Evolutionary conservation across 768 basidiomycete species (phyloP).

Genomic region (Crucibulum laeve): DNA sequence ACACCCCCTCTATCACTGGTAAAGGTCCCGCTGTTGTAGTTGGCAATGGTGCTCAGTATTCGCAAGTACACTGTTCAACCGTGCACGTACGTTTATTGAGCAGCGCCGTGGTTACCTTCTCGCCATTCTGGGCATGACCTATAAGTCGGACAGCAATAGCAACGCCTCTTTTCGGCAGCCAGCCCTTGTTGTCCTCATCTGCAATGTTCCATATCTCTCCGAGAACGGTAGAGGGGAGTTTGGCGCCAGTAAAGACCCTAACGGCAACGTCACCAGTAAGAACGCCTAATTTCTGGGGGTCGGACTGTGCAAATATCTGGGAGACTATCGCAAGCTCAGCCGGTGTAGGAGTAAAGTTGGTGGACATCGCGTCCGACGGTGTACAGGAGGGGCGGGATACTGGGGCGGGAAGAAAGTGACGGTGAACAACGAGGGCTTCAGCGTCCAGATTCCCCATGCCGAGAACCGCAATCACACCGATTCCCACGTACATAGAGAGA

Average conservation of each 20-base stretch:
- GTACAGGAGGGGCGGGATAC: constrained; percentile 2
- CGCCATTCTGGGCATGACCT: constrained; percentile 88
- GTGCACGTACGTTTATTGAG: constrained; percentile 63
- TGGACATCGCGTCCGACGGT: constrained; percentile 33
- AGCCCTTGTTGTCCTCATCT: constrained; percentile 92
- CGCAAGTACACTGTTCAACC: constrained; percentile 3
- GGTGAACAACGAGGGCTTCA: constrained; percentile 6
- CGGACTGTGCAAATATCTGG: constrained; percentile 69
- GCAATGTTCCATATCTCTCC: constrained; percentile 94
- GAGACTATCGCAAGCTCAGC: constrained; percentile 59
- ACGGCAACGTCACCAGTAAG: constrained; percentile 91
- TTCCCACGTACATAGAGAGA: too few relatives aligned
- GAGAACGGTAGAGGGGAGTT: constrained; percentile 70
- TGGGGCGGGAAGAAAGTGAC: constrained; percentile 8
- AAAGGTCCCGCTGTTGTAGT: constrained; percentile 69
- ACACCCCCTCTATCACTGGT: constrained; percentile 72
- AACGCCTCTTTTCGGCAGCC: constrained; percentile 83
- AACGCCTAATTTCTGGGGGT: constrained; percentile 76
- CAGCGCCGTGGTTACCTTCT: constrained; percentile 57
- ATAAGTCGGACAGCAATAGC: constrained; percentile 88
- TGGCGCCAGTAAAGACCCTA: constrained; percentile 78
- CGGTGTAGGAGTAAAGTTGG: constrained; percentile 39
- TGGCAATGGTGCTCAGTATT: constrained; percentile 11
- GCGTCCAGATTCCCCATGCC: too few relatives aligned
- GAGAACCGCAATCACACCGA: too few relatives aligned